A percentile compares a stretch with the other conserved stretches of the same genome.
Conservation (phyloP, 2,329 filamentous ascomycete genomes). For the Pseudogymnoascus sp. region DNA sequence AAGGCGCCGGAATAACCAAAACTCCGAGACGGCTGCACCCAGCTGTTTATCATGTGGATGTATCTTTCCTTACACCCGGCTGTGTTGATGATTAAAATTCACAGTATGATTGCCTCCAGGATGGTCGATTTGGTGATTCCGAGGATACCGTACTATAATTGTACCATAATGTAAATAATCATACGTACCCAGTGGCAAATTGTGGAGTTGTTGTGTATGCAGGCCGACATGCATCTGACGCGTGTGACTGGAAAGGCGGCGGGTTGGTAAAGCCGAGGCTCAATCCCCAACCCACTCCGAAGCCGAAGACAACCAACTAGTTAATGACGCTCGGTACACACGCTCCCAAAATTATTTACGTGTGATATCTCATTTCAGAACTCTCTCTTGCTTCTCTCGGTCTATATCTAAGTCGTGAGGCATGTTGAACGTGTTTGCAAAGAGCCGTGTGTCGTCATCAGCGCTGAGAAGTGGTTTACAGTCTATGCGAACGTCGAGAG, state of each 20-base stretch:
- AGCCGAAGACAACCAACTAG: slow-evolving; percentile 1
- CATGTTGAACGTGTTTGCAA: slow-evolving; percentile 29
- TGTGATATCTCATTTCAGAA: slow-evolving; percentile 11
- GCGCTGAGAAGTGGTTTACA: slow-evolving; percentile 25
- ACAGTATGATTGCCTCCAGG: neutral
- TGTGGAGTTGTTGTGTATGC: neutral
- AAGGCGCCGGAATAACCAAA: slow-evolving; percentile 1
- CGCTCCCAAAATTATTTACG: neutral
- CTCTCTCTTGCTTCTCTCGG: slow-evolving; percentile 9
- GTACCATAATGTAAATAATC: slow-evolving; percentile 1
- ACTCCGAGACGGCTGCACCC: neutral
- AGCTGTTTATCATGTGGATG: slow-evolving; percentile 1
- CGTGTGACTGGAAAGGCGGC: neutral
- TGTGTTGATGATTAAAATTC: neutral
- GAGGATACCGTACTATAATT: neutral
- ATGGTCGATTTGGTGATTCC: neutral
- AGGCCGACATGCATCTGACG: neutral
- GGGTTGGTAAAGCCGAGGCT: slow-evolving; percentile 7
- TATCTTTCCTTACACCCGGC: neutral
- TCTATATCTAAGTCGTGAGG: slow-evolving; percentile 14
- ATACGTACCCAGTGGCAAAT: neutral
- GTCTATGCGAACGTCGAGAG: slow-evolving; percentile 20
- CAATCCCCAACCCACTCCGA: neutral
- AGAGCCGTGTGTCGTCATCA: slow-evolving; percentile 24
- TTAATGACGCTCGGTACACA: slow-evolving; percentile 8